Conservation (phyloP, 2,329 filamentous ascomycete species). For the Fusarium nematophilum region DNA sequence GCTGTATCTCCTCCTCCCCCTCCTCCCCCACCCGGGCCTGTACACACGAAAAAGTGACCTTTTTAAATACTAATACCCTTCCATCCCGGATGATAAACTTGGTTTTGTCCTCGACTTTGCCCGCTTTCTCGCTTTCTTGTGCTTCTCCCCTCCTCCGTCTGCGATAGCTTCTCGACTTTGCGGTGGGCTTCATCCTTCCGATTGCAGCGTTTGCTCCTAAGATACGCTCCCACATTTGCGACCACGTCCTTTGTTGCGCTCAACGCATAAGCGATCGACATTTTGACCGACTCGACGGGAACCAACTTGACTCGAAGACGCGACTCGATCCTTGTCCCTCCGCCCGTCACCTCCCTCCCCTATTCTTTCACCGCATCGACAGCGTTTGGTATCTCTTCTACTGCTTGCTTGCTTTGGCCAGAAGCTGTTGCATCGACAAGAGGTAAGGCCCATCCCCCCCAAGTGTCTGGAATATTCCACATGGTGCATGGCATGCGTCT, state of each 20-base stretch:
- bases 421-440: constrained; percentile 9
- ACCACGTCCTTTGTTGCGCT: constrained; percentile 9
- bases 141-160: constrained; percentile 1
- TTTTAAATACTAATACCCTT: constrained; percentile 33
- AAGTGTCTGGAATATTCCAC: constrained; percentile 2
- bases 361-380: constrained; percentile 11
- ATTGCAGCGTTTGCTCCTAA: not conserved
- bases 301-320: constrained; percentile 21
- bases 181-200: not conserved
- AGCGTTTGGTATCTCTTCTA: too few species aligned
- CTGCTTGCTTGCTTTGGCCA: not conserved
- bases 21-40: constrained; percentile 5
- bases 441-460: too few species aligned
- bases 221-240: not conserved
- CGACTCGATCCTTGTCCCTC: constrained; percentile 12
- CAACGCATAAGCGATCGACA: constrained; percentile 23
- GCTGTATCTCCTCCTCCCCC: constrained; percentile 21
- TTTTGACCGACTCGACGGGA: constrained; percentile 21
- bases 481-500: not conserved
- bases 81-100: constrained; percentile 17
- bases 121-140: constrained; percentile 8
- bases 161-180: not conserved
- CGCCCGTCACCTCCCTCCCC: not conserved
- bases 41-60: too few species aligned
- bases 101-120: constrained; percentile 24